Conservation (phyloP, 2,329 filamentous ascomycete species). For the Fusarium vanettenii region DNA sequence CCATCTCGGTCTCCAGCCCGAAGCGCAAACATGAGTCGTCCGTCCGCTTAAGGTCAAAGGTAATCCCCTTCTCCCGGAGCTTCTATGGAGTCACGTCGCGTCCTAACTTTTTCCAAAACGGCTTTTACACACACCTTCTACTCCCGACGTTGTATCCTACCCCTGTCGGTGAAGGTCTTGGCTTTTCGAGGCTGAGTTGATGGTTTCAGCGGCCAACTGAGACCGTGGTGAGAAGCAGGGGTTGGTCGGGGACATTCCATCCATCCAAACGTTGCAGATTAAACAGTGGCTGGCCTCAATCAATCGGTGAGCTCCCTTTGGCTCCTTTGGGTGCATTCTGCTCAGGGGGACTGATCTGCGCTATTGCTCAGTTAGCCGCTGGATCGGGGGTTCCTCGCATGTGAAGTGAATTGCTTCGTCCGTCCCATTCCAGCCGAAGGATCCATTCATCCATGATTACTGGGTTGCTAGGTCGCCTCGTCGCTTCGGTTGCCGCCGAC, state of each 20-base stretch:
- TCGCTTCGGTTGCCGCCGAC: not conserved
- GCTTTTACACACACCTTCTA: constrained; percentile 11
- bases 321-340: not conserved
- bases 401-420: not conserved
- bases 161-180: constrained; percentile 19
- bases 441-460: not conserved
- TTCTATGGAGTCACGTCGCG: not conserved
- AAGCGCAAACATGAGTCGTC: not conserved
- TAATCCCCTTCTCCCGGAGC: not conserved
- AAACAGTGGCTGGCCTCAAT: constrained; percentile 12
- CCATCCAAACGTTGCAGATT: constrained; percentile 24
- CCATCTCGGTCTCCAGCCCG: not conserved
- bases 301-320: not conserved
- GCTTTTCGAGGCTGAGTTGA: constrained; percentile 29
- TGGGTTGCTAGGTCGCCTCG: not conserved
- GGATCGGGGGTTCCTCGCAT: not conserved
- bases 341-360: not conserved
- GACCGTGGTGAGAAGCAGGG: constrained; percentile 20
- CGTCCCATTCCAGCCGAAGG: not conserved
- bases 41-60: not conserved
- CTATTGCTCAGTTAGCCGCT: not conserved
- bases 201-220: constrained; percentile 18
- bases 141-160: constrained; percentile 2
- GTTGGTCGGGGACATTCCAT: constrained; percentile 4
- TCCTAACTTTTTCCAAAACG: not conserved